phyloP scores from a whole-genome alignment of 768 basidiomycete genomes.

The Termitomyces sp. region DNA sequence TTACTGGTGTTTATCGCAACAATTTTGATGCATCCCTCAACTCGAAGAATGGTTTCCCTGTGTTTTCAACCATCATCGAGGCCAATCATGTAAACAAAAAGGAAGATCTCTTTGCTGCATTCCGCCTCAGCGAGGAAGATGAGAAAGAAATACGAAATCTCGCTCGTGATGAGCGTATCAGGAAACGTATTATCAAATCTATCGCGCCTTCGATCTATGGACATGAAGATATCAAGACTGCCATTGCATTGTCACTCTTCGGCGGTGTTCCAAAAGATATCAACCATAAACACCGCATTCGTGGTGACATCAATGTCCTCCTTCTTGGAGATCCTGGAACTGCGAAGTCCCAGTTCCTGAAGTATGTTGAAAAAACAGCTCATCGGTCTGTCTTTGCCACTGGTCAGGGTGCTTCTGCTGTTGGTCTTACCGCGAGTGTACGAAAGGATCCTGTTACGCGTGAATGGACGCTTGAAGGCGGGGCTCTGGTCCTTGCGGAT shows the following conservation, averaged over 20 bases:
- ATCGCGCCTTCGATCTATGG: constrained; percentile 99
- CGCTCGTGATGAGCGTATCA: constrained; percentile 87
- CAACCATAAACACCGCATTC: constrained; percentile 91
- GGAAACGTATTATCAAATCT: constrained; percentile 96
- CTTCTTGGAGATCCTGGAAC: constrained; percentile 97
- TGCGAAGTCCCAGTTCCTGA: constrained; percentile 98
- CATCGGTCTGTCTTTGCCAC: constrained; percentile 97
- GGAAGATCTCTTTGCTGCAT: constrained; percentile 98
- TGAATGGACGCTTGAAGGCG: constrained; percentile 99
- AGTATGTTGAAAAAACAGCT: constrained; percentile 98
- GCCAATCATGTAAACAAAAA: constrained; percentile 99
- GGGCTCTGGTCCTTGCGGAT: constrained; percentile 96
- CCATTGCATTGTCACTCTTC: constrained; percentile 90
- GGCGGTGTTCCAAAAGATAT: constrained; percentile 94
- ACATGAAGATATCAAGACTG: constrained; percentile 98
- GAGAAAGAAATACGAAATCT: constrained; percentile 87
- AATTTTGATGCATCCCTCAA: constrained; percentile 99
- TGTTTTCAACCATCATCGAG: constrained; percentile 97
- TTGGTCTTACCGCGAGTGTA: constrained; percentile 98
- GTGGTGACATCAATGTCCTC: constrained; percentile 97
- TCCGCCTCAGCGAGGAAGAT: constrained; percentile 95
- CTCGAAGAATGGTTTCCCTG: constrained; percentile 98
- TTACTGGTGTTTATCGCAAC: constrained; percentile 97
- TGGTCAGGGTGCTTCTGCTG: constrained; percentile 96
- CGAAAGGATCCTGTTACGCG: constrained; percentile 95